Conservation (phyloP, 495 filamentous ascomycete genomes). For the Xylaria sp. region DNA sequence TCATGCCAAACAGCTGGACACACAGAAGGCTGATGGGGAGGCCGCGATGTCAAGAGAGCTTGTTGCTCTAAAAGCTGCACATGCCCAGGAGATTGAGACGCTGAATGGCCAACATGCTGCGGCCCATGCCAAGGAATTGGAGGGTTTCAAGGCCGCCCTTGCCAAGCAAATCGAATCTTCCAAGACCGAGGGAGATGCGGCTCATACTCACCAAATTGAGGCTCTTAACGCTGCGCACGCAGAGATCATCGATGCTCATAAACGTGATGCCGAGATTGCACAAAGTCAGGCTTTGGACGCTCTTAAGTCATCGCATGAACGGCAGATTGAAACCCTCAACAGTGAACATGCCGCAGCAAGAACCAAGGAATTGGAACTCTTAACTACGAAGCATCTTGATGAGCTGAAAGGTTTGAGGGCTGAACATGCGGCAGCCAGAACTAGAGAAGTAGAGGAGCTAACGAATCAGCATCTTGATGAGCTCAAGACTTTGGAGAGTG, state of each 20-base stretch:
- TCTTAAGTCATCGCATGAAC: constrained; percentile 38
- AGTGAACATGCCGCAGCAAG: constrained; percentile 34
- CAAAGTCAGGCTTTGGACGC: constrained; percentile 39
- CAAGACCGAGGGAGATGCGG: constrained; percentile 38
- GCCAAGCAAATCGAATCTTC: constrained; percentile 42
- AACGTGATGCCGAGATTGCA: constrained; percentile 39
- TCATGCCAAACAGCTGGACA: constrained; percentile 33
- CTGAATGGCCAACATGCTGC: constrained; percentile 39
- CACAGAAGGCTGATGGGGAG: constrained; percentile 34
- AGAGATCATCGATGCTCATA: constrained; percentile 40
- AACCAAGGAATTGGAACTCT: constrained; percentile 33
- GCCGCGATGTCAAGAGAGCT: constrained; percentile 35
- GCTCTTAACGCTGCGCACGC: constrained; percentile 41
- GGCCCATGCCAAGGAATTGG: constrained; percentile 38
- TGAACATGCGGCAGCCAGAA: constrained; percentile 31
- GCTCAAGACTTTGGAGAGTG: constrained; percentile 30
- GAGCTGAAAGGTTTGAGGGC: constrained; percentile 35
- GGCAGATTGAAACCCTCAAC: constrained; percentile 35
- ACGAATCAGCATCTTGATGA: constrained; percentile 28
- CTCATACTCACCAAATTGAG: constrained; percentile 38
- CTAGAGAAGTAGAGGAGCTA: constrained; percentile 29
- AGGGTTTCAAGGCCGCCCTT: constrained; percentile 40
- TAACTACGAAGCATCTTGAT: constrained; percentile 32
- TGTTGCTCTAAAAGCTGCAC: constrained; percentile 33
- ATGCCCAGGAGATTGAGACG: constrained; percentile 39